Conservation (phyloP, 495 filamentous ascomycete species). For the Schizothecium vesticola region DNA sequence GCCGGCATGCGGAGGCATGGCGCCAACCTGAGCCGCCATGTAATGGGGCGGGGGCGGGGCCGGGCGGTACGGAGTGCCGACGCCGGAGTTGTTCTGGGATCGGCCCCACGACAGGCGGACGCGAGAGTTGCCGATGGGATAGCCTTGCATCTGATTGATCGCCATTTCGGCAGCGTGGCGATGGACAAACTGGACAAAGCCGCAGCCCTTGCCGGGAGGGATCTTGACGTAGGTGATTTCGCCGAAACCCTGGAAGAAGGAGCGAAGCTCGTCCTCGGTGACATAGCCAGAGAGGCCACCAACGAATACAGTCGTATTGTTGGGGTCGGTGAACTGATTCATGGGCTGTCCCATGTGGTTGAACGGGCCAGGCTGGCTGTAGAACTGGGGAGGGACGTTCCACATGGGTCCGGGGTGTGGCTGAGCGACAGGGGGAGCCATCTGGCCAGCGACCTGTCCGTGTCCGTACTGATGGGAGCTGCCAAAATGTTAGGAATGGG, state of each 20-base stretch:
- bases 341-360: slow-evolving; percentile 68
- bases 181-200: slow-evolving; percentile 99
- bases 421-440: slow-evolving; percentile 35
- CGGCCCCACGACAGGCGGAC: slow-evolving; percentile 97
- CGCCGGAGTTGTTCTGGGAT: slow-evolving; percentile 98
- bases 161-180: slow-evolving; percentile 99
- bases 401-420: slow-evolving; percentile 32
- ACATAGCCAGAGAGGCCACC: slow-evolving; percentile 97
- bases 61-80: slow-evolving; percentile 94
- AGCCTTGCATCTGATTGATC: slow-evolving; percentile 99
- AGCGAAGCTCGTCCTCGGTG: slow-evolving; percentile 97
- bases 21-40: slow-evolving; percentile 25
- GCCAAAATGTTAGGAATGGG: slow-evolving; percentile 9
- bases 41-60: slow-evolving; percentile 88
- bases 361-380: slow-evolving; percentile 31
- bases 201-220: slow-evolving; percentile 96
- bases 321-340: slow-evolving; percentile 99
- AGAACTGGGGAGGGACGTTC: slow-evolving; percentile 34
- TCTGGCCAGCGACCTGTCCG: slow-evolving; percentile 27
- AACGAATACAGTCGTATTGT: slow-evolving; percentile 99
- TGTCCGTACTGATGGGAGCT: slow-evolving; percentile 40
- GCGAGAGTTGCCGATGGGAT: slow-evolving; percentile 97
- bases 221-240: slow-evolving; percentile 99
- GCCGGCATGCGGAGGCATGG: slow-evolving; percentile 16
- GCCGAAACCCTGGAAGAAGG: slow-evolving; percentile 99